phyloP scores from a whole-genome alignment of 164 flowering plant genomes.

The Aristolochia contorta region DNA sequence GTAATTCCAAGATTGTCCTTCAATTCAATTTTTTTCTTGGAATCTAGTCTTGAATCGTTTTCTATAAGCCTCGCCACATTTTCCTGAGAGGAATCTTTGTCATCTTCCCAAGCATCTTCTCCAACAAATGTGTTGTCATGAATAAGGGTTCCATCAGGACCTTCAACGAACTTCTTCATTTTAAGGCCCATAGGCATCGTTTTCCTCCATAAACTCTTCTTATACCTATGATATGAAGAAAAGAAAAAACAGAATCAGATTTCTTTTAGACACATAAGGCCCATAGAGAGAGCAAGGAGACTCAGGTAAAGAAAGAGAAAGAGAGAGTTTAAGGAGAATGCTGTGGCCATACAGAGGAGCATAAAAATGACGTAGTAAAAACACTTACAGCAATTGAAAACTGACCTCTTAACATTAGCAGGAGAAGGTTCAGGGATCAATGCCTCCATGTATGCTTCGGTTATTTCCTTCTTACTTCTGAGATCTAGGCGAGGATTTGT shows the following conservation, averaged over 20 bases:
- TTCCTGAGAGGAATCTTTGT: conserved; percentile 31
- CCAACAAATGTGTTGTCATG: conserved; percentile 82
- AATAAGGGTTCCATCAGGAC: conserved; percentile 63
- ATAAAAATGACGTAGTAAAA: neutral
- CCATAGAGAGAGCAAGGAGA: neutral
- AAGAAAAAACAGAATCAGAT: too few relatives aligned
- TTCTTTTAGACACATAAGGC: neutral
- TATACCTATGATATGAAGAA: conserved; percentile 10
- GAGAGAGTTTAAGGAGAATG: too few relatives aligned
- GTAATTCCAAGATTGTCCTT: conserved; percentile 49
- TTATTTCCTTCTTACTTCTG: conserved; percentile 42
- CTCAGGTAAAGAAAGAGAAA: too few relatives aligned
- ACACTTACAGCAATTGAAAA: neutral
- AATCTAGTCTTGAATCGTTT: conserved; percentile 27
- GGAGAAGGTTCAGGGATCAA: conserved; percentile 93
- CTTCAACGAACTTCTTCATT: conserved; percentile 73
- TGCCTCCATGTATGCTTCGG: conserved; percentile 95
- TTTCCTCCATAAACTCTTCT: conserved; percentile 86
- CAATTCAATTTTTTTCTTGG: conserved; percentile 43
- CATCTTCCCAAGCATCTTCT: conserved; percentile 94
- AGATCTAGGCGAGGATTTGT: conserved; percentile 41
- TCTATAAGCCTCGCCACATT: conserved; percentile 40
- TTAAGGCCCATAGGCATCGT: conserved; percentile 83
- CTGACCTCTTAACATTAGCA: conserved; percentile 62
- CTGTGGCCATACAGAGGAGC: neutral